phyloP scores from a whole-genome alignment of 2,329 filamentous ascomycete species.

The Ascochyta viciae-villosae region DNA sequence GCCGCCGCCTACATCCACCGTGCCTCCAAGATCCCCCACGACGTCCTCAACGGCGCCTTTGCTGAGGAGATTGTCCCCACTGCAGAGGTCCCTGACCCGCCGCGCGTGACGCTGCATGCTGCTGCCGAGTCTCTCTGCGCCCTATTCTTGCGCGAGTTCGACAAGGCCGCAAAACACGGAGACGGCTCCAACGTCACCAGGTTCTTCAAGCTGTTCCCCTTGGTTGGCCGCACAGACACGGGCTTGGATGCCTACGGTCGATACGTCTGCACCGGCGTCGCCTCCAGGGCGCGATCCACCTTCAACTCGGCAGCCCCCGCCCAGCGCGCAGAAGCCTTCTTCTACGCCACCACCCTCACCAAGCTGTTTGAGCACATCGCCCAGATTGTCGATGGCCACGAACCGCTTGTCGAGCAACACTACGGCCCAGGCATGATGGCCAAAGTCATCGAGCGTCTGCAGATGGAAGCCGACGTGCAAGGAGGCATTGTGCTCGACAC shows the following conservation, averaged over 20 bases:
- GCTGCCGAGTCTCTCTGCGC: slow-evolving; percentile 89
- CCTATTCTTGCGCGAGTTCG: slow-evolving; percentile 92
- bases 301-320: slow-evolving; percentile 72
- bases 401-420: slow-evolving; percentile 88
- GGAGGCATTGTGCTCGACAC: slow-evolving; percentile 95
- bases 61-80: slow-evolving; percentile 93
- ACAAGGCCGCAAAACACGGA: slow-evolving; percentile 85
- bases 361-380: slow-evolving; percentile 97
- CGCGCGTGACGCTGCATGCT: slow-evolving; percentile 82
- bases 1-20: slow-evolving; percentile 88
- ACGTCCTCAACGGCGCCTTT: slow-evolving; percentile 83
- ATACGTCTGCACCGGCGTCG: slow-evolving; percentile 96
- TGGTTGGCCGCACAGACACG: slow-evolving; percentile 87
- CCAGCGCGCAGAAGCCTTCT: slow-evolving; percentile 77
- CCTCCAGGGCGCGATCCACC: slow-evolving; percentile 79
- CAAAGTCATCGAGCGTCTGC: slow-evolving; percentile 88
- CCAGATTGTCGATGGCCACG: slow-evolving; percentile 92
- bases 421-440: slow-evolving; percentile 94
- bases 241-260: slow-evolving; percentile 93
- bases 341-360: slow-evolving; percentile 89
- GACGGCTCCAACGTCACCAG: slow-evolving; percentile 89
- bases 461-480: slow-evolving; percentile 94
- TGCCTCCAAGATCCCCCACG: slow-evolving; percentile 78
- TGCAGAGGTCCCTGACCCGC: slow-evolving; percentile 91
- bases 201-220: slow-evolving; percentile 97